Percentiles rank a stretch among this genome's conserved stretches.
These are phyloP conservation scores for Exophiala sp. DNA, from an alignment of 2,329 filamentous ascomycete genomes.

Conservation along the genomic window DNA sequence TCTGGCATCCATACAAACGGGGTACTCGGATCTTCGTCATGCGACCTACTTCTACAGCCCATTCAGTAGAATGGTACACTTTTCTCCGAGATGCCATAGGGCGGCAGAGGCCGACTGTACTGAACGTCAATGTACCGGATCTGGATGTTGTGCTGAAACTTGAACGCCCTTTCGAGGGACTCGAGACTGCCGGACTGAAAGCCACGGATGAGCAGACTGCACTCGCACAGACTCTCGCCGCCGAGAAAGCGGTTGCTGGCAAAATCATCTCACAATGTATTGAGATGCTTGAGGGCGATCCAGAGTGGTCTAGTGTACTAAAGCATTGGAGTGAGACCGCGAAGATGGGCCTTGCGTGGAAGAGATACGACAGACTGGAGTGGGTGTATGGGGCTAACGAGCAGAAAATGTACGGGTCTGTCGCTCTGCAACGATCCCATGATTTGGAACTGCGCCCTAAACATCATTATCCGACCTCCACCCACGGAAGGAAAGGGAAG, in stretches of 20 bases:
- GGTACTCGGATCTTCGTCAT: slow-evolving; percentile 62
- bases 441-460: slow-evolving; percentile 65
- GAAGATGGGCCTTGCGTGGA: slow-evolving; percentile 65
- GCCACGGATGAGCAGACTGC: slow-evolving; percentile 43
- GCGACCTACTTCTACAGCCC: slow-evolving; percentile 57
- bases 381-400: slow-evolving; percentile 66
- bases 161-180: slow-evolving; percentile 56
- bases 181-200: slow-evolving; percentile 40
- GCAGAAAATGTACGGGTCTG: slow-evolving; percentile 65
- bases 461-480: slow-evolving; percentile 58
- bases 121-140: slow-evolving; percentile 62
- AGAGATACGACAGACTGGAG: slow-evolving; percentile 65
- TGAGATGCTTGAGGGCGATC: slow-evolving; percentile 53
- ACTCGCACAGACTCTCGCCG: slow-evolving; percentile 34
- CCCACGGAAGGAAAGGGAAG: slow-evolving; percentile 36
- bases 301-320: slow-evolving; percentile 59
- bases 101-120: slow-evolving; percentile 52
- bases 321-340: slow-evolving; percentile 57
- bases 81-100: slow-evolving; percentile 61
- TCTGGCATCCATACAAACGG: slow-evolving; percentile 55
- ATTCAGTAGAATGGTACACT: slow-evolving; percentile 66
- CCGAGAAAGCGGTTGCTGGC: slow-evolving; percentile 55
- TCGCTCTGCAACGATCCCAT: slow-evolving; percentile 64
- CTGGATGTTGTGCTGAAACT: slow-evolving; percentile 58
- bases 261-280: slow-evolving; percentile 57